Conservation (phyloP, 2,329 filamentous ascomycete genomes). For the Stemphylium lycopersici region DNA sequence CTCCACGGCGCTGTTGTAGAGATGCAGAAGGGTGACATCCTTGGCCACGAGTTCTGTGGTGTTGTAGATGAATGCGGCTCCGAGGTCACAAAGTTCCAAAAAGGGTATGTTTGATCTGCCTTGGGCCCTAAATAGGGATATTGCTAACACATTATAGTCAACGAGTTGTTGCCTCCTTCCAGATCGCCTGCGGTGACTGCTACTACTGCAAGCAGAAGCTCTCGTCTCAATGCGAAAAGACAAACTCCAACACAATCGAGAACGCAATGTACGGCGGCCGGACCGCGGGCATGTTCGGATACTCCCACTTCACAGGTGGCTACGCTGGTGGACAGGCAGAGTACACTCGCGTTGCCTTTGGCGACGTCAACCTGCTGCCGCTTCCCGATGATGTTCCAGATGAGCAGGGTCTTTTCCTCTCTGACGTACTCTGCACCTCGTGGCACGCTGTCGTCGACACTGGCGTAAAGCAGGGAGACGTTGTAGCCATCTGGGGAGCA, state of each 20-base stretch:
- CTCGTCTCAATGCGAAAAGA: slow-evolving; percentile 79
- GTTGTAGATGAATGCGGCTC: slow-evolving; percentile 56
- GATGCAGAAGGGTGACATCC: slow-evolving; percentile 58
- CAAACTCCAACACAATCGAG: slow-evolving; percentile 73
- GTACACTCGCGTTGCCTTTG: slow-evolving; percentile 81
- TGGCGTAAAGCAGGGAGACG: slow-evolving; percentile 75
- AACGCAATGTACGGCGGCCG: slow-evolving; percentile 80
- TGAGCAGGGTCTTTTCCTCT: slow-evolving; percentile 81
- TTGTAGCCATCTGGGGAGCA: slow-evolving; percentile 85
- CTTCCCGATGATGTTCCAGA: slow-evolving; percentile 81
- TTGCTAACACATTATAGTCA: slow-evolving; percentile 43
- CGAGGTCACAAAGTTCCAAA: slow-evolving; percentile 52
- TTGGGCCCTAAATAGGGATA: background rate
- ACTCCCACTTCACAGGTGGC: slow-evolving; percentile 76
- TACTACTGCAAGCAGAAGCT: slow-evolving; percentile 80
- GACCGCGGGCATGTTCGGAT: slow-evolving; percentile 70
- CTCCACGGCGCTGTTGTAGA: slow-evolving; percentile 57
- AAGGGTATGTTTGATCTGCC: slow-evolving; percentile 37
- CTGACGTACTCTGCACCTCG: slow-evolving; percentile 78
- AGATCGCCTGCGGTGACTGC: slow-evolving; percentile 75
- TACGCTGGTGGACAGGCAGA: slow-evolving; percentile 89
- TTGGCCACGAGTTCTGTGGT: slow-evolving; percentile 61
- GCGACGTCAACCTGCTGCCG: slow-evolving; percentile 79
- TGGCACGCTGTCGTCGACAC: slow-evolving; percentile 87
- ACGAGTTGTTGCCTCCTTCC: slow-evolving; percentile 83